Base-by-base conservation (phyloP, 2,329 filamentous ascomycete genomes). In the Colletotrichum tropicicola region DNA sequence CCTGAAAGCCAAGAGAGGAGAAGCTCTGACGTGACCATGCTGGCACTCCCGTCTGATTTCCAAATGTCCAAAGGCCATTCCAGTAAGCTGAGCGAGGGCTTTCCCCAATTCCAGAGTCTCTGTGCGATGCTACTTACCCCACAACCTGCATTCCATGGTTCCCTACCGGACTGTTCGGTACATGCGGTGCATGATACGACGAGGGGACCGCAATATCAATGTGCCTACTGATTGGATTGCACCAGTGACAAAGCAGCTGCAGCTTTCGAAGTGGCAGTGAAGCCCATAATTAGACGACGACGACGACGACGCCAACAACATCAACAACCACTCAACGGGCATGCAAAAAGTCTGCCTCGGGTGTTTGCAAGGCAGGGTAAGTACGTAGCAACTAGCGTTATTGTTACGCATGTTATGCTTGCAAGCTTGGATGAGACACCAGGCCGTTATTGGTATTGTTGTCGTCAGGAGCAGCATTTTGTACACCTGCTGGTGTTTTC, bases 71-170 rank as follows among this genome's bases (percentile, higher is more conserved):
- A 27, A 19, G 51, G 25, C 3, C 21, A 47, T 39, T 60, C 21
- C 27, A 37, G 19, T 19, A 37, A 19, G n/a, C 17, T n/a, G 12
- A 49, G 25, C 28, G 35, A 45, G n/a, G 35, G n/a, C 44, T 41
- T 41, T 47, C 47, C 52, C 55, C 47, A 43, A 60, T 60, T 19
- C 39, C 48, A 21, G 60, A 48, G 55, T 44, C 43, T 44, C 19
- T 53, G 56, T 64, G 48, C 56, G 35, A 60, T 64, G 48, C 35
- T 30, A 60, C 55, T 21, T 59, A 64, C 61, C 56, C 61, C 61
- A 64, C 61, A 60, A n/a, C 48, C 47, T 25, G 47, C 61, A 23
- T 54, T 54, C 56, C 57, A 47, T 30, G 48, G 21, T 53, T 59
- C 32, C 48, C 28, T 62, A 44, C 45, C 13, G 55, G 27, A 15